A percentile compares a stretch with the other conserved stretches of the same genome.
These are phyloP conservation scores for Tuber brumale DNA, from an alignment of 495 filamentous ascomycete genomes.

Conservation along the genomic window DNA sequence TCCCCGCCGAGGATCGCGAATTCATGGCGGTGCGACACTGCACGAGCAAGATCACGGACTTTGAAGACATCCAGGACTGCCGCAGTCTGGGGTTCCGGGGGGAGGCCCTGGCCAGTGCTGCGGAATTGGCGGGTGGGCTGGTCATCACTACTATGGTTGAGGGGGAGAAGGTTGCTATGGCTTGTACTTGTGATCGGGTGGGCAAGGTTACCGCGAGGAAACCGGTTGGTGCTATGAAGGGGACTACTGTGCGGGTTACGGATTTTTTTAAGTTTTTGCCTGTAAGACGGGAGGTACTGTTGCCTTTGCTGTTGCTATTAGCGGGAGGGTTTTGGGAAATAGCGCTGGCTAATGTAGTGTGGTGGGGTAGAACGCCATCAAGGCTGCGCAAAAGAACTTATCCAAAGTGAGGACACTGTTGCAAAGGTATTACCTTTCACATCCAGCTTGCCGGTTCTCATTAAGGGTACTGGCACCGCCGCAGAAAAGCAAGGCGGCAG, in stretches of 20 bases:
- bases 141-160: conserved; percentile 64
- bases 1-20: conserved; percentile 62
- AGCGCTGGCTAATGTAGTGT: conserved; percentile 8
- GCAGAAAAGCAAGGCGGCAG: conserved; percentile 17
- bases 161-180: conserved; percentile 59
- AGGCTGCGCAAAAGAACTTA: conserved; percentile 57
- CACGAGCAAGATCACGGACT: conserved; percentile 76
- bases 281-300: conserved; percentile 55
- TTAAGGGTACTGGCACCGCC: conserved; percentile 54
- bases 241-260: conserved; percentile 66
- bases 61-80: conserved; percentile 63
- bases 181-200: conserved; percentile 48
- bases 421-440: conserved; percentile 68
- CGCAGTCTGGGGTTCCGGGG: conserved; percentile 80
- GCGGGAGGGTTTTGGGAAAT: neutral
- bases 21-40: conserved; percentile 62
- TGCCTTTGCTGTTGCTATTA: neutral
- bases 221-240: conserved; percentile 53
- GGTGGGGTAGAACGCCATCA: conserved; percentile 50
- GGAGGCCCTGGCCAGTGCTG: conserved; percentile 73
- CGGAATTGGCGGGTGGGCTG: conserved; percentile 59
- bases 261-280: conserved; percentile 65
- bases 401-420: conserved; percentile 60
- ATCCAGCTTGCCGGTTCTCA: conserved; percentile 56
- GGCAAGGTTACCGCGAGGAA: conserved; percentile 50